Evolutionary conservation across 1,284 basidiomycete species (phyloP), one percentile per base, ranked within the genome.

Genomic region (Ceratobasidium sp.): DNA sequence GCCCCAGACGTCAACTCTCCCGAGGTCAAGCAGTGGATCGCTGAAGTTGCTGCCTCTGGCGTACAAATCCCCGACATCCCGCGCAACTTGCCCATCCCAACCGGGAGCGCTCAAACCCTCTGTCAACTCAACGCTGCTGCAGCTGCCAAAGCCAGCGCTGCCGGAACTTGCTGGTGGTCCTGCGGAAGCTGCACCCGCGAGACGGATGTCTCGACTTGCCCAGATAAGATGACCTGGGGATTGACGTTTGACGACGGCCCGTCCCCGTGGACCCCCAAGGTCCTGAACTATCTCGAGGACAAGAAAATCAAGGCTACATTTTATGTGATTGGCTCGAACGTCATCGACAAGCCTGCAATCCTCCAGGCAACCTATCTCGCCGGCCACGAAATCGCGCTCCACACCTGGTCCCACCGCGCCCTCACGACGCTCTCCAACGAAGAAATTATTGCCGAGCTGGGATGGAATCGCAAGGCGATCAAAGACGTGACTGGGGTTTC

Each of bases 371-470:
- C 95, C 79, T 94, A 95, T 83, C 90, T 94, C 87, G 74, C 83
- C 69, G 91, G 94, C 48, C 90, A 95, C 78, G 91, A 70, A 49
- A 70, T 70, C n/a, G 53, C 66, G 25, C 54, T 70, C n/a, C 66
- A 70, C 28, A 70, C 66, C 66, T 70, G 66, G 66, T 70, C 66
- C 33, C 66, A 70, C 46, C 66, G 66, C 21, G 66, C 66, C 3
- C 54, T 70, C 25, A 98, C 75, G 12, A 72, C 88, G 46, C 84
- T 95, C 74, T 89, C 92, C 61, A 98, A 89, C 79, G 89, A 88
- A 78, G 84, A 97, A 83, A 87, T 98, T 74, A 94, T 98, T 25
- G 95, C 95, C 36, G 95, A 98, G 81, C 85, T 98, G 59, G 95
- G 92, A 59, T 98, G 93, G 91, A 92, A 94, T 73, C 90, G 89